Conservation (phyloP, 768 basidiomycete species). For the Boletellus ananiceps region DNA sequence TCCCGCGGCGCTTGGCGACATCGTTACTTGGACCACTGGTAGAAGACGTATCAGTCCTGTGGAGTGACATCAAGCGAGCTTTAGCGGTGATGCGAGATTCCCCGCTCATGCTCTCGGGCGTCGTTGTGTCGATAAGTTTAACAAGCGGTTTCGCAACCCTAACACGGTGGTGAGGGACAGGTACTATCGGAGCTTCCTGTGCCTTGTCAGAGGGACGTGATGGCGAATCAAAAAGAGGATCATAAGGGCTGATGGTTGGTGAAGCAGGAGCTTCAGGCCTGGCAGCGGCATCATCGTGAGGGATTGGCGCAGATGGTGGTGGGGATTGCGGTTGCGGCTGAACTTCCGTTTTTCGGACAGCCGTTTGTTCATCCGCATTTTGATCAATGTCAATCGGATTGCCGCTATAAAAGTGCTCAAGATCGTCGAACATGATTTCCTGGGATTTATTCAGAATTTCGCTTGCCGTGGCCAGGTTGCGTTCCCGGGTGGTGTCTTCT, state of each 20-base stretch:
- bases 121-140: constrained; percentile 42
- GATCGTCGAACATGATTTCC: constrained; percentile 25
- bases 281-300: neutral
- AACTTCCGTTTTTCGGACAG: neutral
- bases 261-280: constrained; percentile 9
- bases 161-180: constrained; percentile 38
- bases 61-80: constrained; percentile 37
- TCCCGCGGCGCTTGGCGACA: constrained; percentile 18
- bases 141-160: constrained; percentile 52
- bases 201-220: constrained; percentile 4
- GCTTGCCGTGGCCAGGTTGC: neutral
- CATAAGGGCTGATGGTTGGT: constrained; percentile 9
- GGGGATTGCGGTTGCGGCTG: constrained; percentile 3
- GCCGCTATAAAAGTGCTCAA: constrained; percentile 27
- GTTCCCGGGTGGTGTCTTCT: constrained; percentile 8
- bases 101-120: constrained; percentile 18
- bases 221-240: constrained; percentile 31
- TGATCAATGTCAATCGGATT: constrained; percentile 33
- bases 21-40: constrained; percentile 7
- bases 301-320: neutral
- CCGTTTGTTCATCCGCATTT: constrained; percentile 12
- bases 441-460: constrained; percentile 3
- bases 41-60: constrained; percentile 5
- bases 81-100: constrained; percentile 48
- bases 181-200: constrained; percentile 3